Base-by-base conservation (phyloP, 805 yeast genomes). In the Nakazawaea anatomiae region DNA sequence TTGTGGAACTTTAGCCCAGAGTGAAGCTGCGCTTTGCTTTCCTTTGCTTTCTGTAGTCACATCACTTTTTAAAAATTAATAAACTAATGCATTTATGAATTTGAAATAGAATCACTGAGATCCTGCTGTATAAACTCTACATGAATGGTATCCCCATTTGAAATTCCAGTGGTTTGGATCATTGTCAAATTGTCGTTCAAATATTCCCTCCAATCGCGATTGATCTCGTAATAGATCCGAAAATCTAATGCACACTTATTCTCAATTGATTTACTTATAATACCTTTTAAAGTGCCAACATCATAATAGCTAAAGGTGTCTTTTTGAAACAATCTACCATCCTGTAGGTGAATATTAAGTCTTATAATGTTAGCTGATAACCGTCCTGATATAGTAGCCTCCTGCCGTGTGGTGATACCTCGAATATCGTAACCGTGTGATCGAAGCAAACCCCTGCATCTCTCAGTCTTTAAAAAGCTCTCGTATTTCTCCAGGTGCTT, bases 1-100 rank as follows among this genome's bases (percentile, higher is more conserved):
- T 73, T 91, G 58, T 87, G 94, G 94, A 72, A 73, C 55, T 78
- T 83, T 59, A 68, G 71, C 41, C 75, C 77, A 45, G 83, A 77
- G 47, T 75, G 61, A 56, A 12, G n/a, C 25, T 18, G 25, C 25
- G 25, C 25, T 18, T 18, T 18, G 25, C 25, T 18, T 18, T 18
- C 25, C 14, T 48, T 28, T 8, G 11, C 46, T 34, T 25, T 29
- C 27, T 38, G 38, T 6, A 5, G 18, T 29, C 14, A 12, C 10
- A 14, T n/a, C 18, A 30, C 28, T 40, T 25, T 39, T 18, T 18
- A 18, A 18, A 18, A 18, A 18, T 18, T 18, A 18, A 18, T 18
- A 18, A 18, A 18, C 25, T 18, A 18, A 18, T 18, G 25, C 25
- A 18, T 4, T 38, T 11, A 38, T 38, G 40, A 38, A 38, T 38